phyloP scores from a whole-genome alignment of 768 basidiomycete species.

The Lepiota venenata region DNA sequence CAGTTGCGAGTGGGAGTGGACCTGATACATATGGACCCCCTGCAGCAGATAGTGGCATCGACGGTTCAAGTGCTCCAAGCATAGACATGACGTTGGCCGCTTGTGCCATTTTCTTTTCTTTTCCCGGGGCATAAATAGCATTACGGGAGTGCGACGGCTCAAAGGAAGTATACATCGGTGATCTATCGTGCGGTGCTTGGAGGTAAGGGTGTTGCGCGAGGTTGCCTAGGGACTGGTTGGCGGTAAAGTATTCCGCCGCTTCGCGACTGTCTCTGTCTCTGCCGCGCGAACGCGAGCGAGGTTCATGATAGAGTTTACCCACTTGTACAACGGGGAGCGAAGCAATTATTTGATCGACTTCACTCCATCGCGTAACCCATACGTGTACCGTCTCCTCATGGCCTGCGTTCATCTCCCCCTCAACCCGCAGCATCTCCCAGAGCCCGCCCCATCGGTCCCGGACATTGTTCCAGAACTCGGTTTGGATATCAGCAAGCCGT shows the following conservation, averaged over 20 bases:
- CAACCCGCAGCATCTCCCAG: slow-evolving; percentile 80
- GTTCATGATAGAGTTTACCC: slow-evolving; percentile 23
- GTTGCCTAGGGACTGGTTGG: not conserved
- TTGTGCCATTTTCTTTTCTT: slow-evolving; percentile 5
- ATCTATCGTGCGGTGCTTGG: slow-evolving; percentile 16
- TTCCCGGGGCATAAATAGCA: too few species aligned
- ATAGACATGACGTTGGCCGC: not conserved
- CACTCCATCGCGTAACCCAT: slow-evolving; percentile 67
- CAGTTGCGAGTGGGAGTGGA: not conserved
- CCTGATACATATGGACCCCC: not conserved
- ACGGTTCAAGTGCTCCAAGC: slow-evolving; percentile 5
- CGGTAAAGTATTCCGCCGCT: too few species aligned
- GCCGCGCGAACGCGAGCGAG: slow-evolving; percentile 3
- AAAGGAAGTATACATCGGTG: slow-evolving; percentile 21
- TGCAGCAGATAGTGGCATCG: not conserved
- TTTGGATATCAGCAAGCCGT: slow-evolving; percentile 55
- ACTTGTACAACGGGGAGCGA: slow-evolving; percentile 29
- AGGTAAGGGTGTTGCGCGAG: slow-evolving; percentile 1
- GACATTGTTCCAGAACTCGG: slow-evolving; percentile 55
- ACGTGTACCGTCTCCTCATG: slow-evolving; percentile 67
- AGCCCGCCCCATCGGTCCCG: slow-evolving; percentile 70
- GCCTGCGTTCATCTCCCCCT: slow-evolving; percentile 65
- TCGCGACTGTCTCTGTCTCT: too few species aligned
- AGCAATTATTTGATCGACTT: slow-evolving; percentile 51
- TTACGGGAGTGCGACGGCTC: slow-evolving; percentile 18